phyloP scores from a whole-genome alignment of 1,139 yeast species.

The Protomyces lactucae-debilis region DNA sequence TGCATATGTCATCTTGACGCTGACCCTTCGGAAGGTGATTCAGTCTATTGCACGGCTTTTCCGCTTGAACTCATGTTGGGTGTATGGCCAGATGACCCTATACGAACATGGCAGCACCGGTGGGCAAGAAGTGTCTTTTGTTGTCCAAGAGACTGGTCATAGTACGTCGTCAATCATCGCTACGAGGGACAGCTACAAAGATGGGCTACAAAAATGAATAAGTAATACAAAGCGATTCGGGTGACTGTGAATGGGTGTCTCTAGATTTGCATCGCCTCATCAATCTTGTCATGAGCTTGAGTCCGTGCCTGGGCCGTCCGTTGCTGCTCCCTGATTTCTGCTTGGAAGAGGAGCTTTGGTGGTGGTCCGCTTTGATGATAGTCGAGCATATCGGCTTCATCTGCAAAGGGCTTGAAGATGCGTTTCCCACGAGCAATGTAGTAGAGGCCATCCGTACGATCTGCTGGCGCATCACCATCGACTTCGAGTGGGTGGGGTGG shows the following conservation, averaged over 20 bases:
- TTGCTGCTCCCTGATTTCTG: background rate
- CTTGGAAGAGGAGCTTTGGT: background rate
- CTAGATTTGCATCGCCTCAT: no score
- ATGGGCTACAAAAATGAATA: background rate
- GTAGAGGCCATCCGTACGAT: constrained; percentile 17
- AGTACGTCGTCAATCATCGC: background rate
- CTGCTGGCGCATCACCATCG: background rate
- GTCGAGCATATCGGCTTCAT: background rate
- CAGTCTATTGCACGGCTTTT: no score
- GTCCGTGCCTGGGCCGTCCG: background rate
- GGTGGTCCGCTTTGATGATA: background rate
- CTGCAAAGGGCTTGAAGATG: background rate
- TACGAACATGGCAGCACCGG: no score
- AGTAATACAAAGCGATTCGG: no score
- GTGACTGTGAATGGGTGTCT: no score
- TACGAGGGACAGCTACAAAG: background rate
- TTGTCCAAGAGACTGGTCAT: no score
- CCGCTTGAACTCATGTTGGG: no score
- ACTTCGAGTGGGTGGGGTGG: background rate
- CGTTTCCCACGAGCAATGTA: constrained; percentile 18
- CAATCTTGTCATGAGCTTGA: no score
- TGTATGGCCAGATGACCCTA: no score
- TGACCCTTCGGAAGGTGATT: no score
- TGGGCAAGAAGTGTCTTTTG: no score
- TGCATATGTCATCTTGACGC: no score